Percentiles rank a stretch among this genome's conserved stretches.
These are phyloP conservation scores for Erigeron philadelphicus DNA, from an alignment of 140 eudicot genomes.

Conservation along the genomic window DNA sequence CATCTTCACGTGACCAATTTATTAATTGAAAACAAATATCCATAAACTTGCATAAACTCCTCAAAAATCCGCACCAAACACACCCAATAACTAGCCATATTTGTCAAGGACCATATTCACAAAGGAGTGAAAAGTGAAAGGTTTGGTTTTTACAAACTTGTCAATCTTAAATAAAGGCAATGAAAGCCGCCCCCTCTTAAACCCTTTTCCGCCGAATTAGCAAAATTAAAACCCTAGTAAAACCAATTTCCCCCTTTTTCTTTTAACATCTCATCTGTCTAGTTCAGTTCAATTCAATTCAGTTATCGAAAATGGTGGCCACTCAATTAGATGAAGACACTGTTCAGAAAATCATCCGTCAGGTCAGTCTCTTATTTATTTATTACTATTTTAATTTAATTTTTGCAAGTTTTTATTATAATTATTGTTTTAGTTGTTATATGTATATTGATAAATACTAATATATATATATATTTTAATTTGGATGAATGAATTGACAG, in stretches of 20 bases:
- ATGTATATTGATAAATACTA: background rate
- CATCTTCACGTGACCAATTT: too few species aligned
- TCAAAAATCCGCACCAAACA: too few species aligned
- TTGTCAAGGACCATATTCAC: too few species aligned
- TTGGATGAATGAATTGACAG: constrained; percentile 33
- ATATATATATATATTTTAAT: background rate
- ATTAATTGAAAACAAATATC: too few species aligned
- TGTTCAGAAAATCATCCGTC: constrained; percentile 75
- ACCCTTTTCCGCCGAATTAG: constrained; percentile 5
- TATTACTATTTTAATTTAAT: background rate
- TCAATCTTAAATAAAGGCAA: too few species aligned
- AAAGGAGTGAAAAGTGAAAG: too few species aligned
- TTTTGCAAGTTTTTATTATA: background rate
- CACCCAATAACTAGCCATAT: too few species aligned
- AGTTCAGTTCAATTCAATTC: background rate
- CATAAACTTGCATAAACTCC: too few species aligned
- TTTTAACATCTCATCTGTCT: constrained; percentile 2
- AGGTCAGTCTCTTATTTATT: constrained; percentile 37
- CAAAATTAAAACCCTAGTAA: constrained; percentile 27
- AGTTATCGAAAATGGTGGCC: constrained; percentile 34
- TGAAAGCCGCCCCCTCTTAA: constrained; percentile 5
- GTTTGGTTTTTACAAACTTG: too few species aligned
- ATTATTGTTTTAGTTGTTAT: background rate
- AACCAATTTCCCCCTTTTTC: background rate
- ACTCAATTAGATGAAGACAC: constrained; percentile 62